Evolutionary conservation across 352 stramenopile genomes (phyloP).

Genomic region (Pseudoperonospora humuli): DNA sequence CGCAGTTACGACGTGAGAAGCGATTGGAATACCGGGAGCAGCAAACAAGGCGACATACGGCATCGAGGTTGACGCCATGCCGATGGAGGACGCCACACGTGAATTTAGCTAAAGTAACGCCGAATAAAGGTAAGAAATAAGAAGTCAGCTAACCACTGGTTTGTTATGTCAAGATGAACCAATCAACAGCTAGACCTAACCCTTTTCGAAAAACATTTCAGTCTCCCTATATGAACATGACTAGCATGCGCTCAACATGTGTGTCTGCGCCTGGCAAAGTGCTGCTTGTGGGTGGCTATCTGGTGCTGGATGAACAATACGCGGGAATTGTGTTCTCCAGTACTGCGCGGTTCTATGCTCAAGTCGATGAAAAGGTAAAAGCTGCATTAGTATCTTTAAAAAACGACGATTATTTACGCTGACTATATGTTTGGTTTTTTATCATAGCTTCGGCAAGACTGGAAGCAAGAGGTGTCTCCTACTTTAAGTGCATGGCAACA

Average conservation of each 20-base stretch:
- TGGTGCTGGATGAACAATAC: constrained; percentile 90
- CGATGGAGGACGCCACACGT: constrained; percentile 1
- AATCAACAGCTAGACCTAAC: no score
- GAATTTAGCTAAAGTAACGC: constrained; percentile 7
- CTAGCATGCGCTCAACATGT: constrained; percentile 9
- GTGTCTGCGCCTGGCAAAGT: constrained; percentile 96
- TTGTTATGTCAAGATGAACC: no score
- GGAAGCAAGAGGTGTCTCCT: neutral
- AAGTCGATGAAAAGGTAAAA: constrained; percentile 30
- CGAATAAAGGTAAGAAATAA: constrained; percentile 14
- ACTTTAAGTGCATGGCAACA: constrained; percentile 4
- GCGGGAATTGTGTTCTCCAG: constrained; percentile 87
- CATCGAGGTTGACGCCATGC: constrained; percentile 23
- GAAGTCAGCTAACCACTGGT: constrained; percentile 8
- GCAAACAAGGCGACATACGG: constrained; percentile 11
- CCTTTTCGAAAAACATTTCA: no score
- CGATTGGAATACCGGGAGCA: neutral
- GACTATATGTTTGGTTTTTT: constrained; percentile 3
- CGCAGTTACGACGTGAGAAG: constrained; percentile 11
- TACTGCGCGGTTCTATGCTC: constrained; percentile 90
- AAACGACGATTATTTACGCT: no score
- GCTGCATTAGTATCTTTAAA: no score
- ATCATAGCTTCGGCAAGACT: constrained; percentile 1
- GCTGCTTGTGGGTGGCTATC: constrained; percentile 92
- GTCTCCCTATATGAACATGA: neutral